Conservation (phyloP, 768 basidiomycete species). For the Boletus sp. region DNA sequence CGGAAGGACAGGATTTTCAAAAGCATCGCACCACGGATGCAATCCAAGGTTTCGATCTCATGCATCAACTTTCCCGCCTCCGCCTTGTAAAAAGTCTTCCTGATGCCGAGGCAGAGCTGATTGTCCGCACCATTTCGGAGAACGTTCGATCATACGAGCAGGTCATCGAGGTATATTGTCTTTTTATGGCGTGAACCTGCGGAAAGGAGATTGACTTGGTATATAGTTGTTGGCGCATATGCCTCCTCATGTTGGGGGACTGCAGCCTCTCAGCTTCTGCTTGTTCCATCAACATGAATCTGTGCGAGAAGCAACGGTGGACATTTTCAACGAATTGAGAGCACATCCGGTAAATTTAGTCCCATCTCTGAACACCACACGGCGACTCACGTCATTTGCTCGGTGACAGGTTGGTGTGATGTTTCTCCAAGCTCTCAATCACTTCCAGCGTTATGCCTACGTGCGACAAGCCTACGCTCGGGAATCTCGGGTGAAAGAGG, state of each 20-base stretch:
- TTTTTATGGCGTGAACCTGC: background rate
- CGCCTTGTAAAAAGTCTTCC: constrained; percentile 67
- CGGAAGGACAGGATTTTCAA: constrained; percentile 58
- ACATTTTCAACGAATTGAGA: constrained; percentile 79
- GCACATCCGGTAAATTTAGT: constrained; percentile 59
- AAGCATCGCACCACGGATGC: constrained; percentile 50
- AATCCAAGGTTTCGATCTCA: constrained; percentile 78
- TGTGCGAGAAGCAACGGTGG: constrained; percentile 76
- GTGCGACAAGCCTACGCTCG: constrained; percentile 74
- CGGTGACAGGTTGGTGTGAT: constrained; percentile 65
- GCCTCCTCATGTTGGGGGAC: constrained; percentile 74
- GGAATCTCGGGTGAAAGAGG: constrained; percentile 43
- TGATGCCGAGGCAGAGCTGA: constrained; percentile 69
- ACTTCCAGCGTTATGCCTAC: constrained; percentile 87
- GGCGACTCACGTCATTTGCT: background rate
- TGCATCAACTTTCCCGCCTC: constrained; percentile 82
- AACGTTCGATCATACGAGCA: constrained; percentile 81
- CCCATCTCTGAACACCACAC: background rate
- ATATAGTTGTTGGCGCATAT: constrained; percentile 74
- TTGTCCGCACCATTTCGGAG: constrained; percentile 71
- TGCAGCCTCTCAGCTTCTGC: constrained; percentile 83
- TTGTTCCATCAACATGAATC: constrained; percentile 83
- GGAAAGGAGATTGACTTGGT: background rate
- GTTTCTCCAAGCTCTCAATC: constrained; percentile 76
- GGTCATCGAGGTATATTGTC: constrained; percentile 68